Evolutionary conservation across 202 grass and related monocot genomes (phyloP).

Genomic region (Carex arenaria): DNA sequence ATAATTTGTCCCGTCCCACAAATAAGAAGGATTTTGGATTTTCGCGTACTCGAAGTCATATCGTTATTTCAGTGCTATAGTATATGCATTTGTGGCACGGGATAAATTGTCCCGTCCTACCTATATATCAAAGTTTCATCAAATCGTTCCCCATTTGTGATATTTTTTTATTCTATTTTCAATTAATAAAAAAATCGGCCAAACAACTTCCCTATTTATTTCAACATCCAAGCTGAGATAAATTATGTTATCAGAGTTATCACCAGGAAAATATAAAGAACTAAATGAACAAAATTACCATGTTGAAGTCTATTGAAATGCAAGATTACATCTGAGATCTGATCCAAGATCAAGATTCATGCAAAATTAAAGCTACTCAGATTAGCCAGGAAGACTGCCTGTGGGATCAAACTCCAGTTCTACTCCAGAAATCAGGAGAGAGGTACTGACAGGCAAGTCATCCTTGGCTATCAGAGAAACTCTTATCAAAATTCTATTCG

Average conservation of each 20-base stretch:
- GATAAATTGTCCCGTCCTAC: no score
- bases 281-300: not conserved
- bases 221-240: not conserved
- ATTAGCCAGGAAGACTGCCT: constrained; percentile 64
- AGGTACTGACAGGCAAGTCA: constrained; percentile 43
- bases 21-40: no score
- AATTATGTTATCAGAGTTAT: not conserved
- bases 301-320: not conserved
- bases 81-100: no score
- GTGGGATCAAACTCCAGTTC: constrained; percentile 16
- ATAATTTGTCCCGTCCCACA: no score
- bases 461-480: constrained; percentile 57
- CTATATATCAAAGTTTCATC: no score
- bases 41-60: no score
- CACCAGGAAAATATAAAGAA: not conserved
- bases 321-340: not conserved
- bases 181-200: no score
- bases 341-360: not conserved
- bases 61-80: no score
- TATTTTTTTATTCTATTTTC: no score
- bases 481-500: constrained; percentile 18
- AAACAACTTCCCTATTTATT: no score
- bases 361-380: constrained; percentile 29
- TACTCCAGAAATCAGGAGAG: not conserved
- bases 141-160: no score